Evolutionary conservation across 2,329 filamentous ascomycete genomes (phyloP), one percentile per base, ranked within the genome.

Genomic region (Colletotrichum sp.): DNA sequence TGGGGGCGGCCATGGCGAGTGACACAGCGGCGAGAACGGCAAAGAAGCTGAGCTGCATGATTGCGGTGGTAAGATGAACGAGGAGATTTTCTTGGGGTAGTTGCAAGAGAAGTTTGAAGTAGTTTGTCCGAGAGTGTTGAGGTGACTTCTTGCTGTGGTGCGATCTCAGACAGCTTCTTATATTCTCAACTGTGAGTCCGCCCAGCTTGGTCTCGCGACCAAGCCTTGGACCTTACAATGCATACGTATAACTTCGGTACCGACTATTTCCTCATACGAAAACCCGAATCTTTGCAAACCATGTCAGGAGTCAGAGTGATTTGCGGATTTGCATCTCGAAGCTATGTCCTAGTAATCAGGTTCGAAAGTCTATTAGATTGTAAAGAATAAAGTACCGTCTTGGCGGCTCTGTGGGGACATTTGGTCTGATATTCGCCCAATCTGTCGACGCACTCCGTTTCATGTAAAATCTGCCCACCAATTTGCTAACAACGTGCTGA

Each of bases 21-120:
- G 68, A 48, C 57, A 70, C 57, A n/a, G 68, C 36, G 26, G 68
- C 36, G 18, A 70, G 57, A 39, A 70, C 57, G 68, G 63, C 24
- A 59, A 52, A 24, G 36, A 70, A 16, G 68, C 28, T 70, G 57
- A 70, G 16, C 57, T 70, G 57, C 68, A 70, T 70, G 57, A 6
- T 69, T 63, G 57, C 26, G 32, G 26, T 63, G 34, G 28, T 43
- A 18, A 30, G 12, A 8, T 28, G 32, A 28, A 52, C 12, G 3
- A 34, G n/a, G 6, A 24, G 18, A 12, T 32, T 26, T n/a, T 9
- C 5, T 39, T 9, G 18, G 28, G 32, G 30, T 24, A 21, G 3
- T 21, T 14, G 9, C 5, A 32, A 8, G 18, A 16, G 4, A 3
- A 18, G 28, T 6, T 34, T 52, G n/a, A 18, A 52, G 8, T 52